Percentiles rank a stretch among this genome's conserved stretches.
These are phyloP conservation scores for Bipolaris gigantea DNA, from an alignment of 2,329 filamentous ascomycete genomes.

Conservation along the genomic window DNA sequence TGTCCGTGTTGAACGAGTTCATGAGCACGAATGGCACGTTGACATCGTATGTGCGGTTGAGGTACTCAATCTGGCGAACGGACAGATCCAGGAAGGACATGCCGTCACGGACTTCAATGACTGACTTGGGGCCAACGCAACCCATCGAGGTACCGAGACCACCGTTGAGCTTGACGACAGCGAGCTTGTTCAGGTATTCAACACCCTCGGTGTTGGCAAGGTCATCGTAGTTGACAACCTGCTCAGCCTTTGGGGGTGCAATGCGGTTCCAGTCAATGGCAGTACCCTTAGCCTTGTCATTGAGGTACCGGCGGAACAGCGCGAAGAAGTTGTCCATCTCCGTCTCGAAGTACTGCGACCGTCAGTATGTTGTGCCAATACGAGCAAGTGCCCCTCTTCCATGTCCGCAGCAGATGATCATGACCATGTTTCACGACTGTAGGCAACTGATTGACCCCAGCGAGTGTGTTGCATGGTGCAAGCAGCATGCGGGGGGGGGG, in stretches of 20 bases:
- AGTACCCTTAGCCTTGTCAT: slow-evolving; percentile 98
- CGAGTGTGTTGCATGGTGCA: neutral
- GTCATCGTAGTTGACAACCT: slow-evolving; percentile 93
- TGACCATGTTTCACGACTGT: slow-evolving; percentile 2
- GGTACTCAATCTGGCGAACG: slow-evolving; percentile 97
- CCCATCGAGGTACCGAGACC: slow-evolving; percentile 99
- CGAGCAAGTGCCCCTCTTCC: slow-evolving; percentile 17
- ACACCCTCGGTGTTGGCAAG: slow-evolving; percentile 88
- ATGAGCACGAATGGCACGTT: slow-evolving; percentile 98
- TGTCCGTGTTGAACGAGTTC: slow-evolving; percentile 99
- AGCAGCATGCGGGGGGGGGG: neutral
- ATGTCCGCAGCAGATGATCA: neutral
- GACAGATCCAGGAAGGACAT: slow-evolving; percentile 99
- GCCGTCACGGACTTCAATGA: slow-evolving; percentile 98
- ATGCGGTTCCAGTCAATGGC: slow-evolving; percentile 96
- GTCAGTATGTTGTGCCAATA: slow-evolving; percentile 21
- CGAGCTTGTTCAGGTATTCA: slow-evolving; percentile 93
- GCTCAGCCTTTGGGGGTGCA: slow-evolving; percentile 84
- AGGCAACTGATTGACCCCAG: slow-evolving; percentile 1
- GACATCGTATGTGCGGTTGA: slow-evolving; percentile 96
- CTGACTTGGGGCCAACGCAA: slow-evolving; percentile 97
- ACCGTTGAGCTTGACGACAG: slow-evolving; percentile 98
- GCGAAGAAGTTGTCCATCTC: slow-evolving; percentile 99
- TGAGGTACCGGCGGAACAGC: slow-evolving; percentile 96
- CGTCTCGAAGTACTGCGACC: slow-evolving; percentile 80